These are phyloP conservation scores for Phytophthora pistaciae DNA, from an alignment of 352 stramenopile genomes.

Conservation along the genomic window DNA sequence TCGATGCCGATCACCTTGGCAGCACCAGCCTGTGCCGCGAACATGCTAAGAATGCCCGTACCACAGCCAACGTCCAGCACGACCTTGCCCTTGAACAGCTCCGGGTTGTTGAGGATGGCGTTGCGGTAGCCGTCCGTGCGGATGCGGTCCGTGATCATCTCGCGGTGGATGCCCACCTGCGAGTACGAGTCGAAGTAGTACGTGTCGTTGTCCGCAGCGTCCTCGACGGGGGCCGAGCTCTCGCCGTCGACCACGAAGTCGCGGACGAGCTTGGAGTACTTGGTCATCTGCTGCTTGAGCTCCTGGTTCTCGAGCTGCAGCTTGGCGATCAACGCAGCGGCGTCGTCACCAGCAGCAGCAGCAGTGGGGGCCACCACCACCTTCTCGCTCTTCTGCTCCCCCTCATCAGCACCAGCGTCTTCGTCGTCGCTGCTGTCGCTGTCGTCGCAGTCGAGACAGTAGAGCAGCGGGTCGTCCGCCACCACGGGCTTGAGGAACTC, in stretches of 20 bases:
- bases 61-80: constrained; percentile 98
- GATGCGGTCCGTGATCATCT: constrained; percentile 92
- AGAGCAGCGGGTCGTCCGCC: constrained; percentile 82
- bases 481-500: constrained; percentile 83
- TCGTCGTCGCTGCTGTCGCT: constrained; percentile 65
- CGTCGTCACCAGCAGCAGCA: constrained; percentile 11
- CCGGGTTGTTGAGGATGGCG: constrained; percentile 97
- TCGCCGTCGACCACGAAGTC: constrained; percentile 81
- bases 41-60: constrained; percentile 98
- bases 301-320: constrained; percentile 75
- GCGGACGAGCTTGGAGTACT: constrained; percentile 78
- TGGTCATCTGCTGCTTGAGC: constrained; percentile 76
- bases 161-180: constrained; percentile 98
- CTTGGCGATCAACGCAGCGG: constrained; percentile 42
- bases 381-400: constrained; percentile 51
- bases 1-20: constrained; percentile 96
- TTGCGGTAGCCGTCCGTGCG: constrained; percentile 98
- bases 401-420: constrained; percentile 36
- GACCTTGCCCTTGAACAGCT: constrained; percentile 98
- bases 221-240: constrained; percentile 26
- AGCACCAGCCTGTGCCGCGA: constrained; percentile 93
- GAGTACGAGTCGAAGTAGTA: constrained; percentile 99
- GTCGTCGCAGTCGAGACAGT: constrained; percentile 71
- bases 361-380: background rate
- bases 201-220: constrained; percentile 79